Conservation (phyloP, 176 grass and related monocot genomes). For the Aegilops longissima region DNA sequence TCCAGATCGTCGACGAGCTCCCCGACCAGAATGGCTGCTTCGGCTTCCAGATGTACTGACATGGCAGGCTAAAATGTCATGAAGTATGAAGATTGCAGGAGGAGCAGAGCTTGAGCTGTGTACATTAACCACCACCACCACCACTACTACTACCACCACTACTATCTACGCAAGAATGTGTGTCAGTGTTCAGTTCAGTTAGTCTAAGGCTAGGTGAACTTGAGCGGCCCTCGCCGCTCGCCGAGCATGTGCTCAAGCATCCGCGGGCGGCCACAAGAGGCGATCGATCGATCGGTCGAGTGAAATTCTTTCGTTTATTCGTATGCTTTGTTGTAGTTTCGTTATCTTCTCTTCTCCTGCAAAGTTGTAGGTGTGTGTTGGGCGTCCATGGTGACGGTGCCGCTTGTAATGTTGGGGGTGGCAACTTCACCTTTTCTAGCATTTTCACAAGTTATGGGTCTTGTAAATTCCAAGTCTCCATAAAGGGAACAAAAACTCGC, state of each 20-base stretch:
- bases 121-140: conserved; percentile 24
- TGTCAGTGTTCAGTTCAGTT: conserved; percentile 6
- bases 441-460: conserved; percentile 22
- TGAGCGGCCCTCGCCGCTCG: conserved; percentile 45
- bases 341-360: not conserved
- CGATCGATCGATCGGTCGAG: conserved; percentile 8
- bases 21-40: not conserved
- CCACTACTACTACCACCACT: not conserved
- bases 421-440: not conserved
- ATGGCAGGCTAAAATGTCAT: too few relatives aligned
- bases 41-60: not conserved
- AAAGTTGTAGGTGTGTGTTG: too few relatives aligned
- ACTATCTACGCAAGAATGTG: not conserved
- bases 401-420: conserved; percentile 14
- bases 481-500: conserved; percentile 10
- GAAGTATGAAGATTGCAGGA: not conserved
- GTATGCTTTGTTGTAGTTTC: conserved; percentile 36
- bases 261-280: conserved; percentile 44
- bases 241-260: conserved; percentile 6
- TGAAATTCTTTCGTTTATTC: conserved; percentile 58
- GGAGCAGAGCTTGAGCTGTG: not conserved
- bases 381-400: not conserved
- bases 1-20: conserved; percentile 21
- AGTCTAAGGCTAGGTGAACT: conserved; percentile 30
- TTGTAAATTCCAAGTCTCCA: conserved; percentile 27